These are phyloP conservation scores for Fusarium sp. DNA, from an alignment of 2,329 filamentous ascomycete genomes.

Conservation along the genomic window DNA sequence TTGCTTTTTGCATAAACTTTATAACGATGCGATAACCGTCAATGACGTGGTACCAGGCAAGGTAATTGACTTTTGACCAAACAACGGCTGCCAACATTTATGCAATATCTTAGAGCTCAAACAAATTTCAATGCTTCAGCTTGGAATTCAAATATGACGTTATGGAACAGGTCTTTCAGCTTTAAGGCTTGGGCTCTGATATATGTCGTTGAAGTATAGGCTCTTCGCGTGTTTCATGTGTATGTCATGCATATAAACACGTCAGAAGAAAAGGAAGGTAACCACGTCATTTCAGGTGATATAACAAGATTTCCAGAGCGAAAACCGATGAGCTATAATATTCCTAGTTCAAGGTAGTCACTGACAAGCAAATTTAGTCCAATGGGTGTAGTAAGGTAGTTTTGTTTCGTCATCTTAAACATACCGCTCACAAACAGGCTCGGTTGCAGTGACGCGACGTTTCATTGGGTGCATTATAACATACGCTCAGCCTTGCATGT, in stretches of 20 bases:
- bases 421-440: no score
- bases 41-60: not conserved
- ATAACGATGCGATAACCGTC: rapidly evolving
- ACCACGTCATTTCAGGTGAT: not conserved
- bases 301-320: rapidly evolving
- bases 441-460: not conserved
- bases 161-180: not conserved
- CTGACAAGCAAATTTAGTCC: rapidly evolving
- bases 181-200: not conserved
- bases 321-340: rapidly evolving
- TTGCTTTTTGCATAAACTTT: not conserved
- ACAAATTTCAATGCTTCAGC: not conserved
- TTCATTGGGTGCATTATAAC: not conserved
- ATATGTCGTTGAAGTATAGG: not conserved
- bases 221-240: not conserved
- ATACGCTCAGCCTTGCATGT: not conserved
- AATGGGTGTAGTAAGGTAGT: not conserved
- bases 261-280: not conserved
- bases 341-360: rapidly evolving
- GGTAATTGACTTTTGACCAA: not conserved
- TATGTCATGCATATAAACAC: not conserved
- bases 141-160: rapidly evolving
- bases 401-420: not conserved
- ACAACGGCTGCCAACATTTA: not conserved
- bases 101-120: rapidly evolving